A percentile compares a stretch with the other conserved stretches of the same genome.
Conservation (phyloP, 495 filamentous ascomycete genomes). For the Evernia prunastri region DNA sequence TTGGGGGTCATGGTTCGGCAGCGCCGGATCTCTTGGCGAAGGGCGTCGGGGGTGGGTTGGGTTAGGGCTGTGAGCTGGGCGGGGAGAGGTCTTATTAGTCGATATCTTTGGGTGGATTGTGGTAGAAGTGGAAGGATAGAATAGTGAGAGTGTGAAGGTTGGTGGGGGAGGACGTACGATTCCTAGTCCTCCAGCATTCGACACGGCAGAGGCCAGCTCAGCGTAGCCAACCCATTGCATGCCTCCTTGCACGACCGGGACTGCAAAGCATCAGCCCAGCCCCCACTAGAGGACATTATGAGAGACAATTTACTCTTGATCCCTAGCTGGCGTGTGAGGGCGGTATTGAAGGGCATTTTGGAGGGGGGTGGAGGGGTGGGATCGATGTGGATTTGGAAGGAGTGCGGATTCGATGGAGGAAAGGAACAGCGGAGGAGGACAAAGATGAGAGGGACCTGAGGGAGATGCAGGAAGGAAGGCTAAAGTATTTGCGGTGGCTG, state of each 20-base stretch:
- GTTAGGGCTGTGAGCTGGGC: slow-evolving; percentile 77
- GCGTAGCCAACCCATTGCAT: slow-evolving; percentile 69
- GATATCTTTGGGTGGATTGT: slow-evolving; percentile 58
- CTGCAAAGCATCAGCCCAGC: slow-evolving; percentile 42
- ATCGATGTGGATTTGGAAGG: background rate
- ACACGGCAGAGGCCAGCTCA: slow-evolving; percentile 87
- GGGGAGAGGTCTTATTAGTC: slow-evolving; percentile 40
- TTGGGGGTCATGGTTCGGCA: slow-evolving; percentile 78
- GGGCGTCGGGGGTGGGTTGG: slow-evolving; percentile 85
- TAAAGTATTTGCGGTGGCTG: background rate
- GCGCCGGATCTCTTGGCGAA: slow-evolving; percentile 86
- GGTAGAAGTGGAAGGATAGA: slow-evolving; percentile 27
- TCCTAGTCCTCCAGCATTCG: slow-evolving; percentile 90
- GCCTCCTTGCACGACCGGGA: slow-evolving; percentile 95
- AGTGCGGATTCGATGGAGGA: background rate
- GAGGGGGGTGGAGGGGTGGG: background rate
- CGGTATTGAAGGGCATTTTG: slow-evolving; percentile 52
- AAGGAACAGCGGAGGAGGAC: background rate
- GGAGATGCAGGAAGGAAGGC: background rate
- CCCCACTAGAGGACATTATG: no score
- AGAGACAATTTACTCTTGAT: slow-evolving; percentile 63
- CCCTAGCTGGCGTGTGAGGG: slow-evolving; percentile 79
- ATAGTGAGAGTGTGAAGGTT: slow-evolving; percentile 72
- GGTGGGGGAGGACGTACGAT: slow-evolving; percentile 46
- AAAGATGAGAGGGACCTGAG: background rate